Percentiles rank a stretch among this genome's conserved stretches.
phyloP scores from a whole-genome alignment of 805 yeast species.

The Zygosaccharomyces lentus region DNA sequence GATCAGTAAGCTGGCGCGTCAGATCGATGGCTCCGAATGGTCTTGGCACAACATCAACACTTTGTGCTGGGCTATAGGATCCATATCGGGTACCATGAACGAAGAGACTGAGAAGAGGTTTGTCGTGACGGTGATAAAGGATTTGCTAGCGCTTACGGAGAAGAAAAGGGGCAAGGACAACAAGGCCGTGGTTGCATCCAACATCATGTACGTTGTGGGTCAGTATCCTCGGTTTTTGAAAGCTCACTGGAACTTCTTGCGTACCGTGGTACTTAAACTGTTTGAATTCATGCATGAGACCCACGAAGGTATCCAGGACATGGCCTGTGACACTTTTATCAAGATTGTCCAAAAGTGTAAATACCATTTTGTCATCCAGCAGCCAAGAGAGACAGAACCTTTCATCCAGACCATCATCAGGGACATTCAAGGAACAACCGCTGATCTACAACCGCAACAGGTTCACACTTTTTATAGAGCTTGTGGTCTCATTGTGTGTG shows the following conservation, averaged over 20 bases:
- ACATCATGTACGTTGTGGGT: conserved; percentile 98
- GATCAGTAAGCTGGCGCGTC: conserved; percentile 86
- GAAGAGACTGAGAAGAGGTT: conserved; percentile 96
- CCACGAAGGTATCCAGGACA: conserved; percentile 99
- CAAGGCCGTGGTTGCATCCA: conserved; percentile 99
- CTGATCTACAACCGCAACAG: conserved; percentile 93
- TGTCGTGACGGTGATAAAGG: conserved; percentile 88
- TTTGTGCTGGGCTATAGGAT: conserved; percentile 98
- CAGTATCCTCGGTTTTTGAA: conserved; percentile 96
- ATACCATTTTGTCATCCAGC: conserved; percentile 87
- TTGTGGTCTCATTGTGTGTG: conserved; percentile 88
- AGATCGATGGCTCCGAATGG: conserved; percentile 97
- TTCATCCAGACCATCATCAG: conserved; percentile 86
- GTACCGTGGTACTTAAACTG: conserved; percentile 90
- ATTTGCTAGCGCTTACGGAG: conserved; percentile 84
- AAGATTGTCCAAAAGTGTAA: conserved; percentile 94
- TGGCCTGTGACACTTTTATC: conserved; percentile 99
- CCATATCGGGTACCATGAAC: conserved; percentile 97
- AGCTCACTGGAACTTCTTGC: conserved; percentile 97
- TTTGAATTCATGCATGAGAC: conserved; percentile 99
- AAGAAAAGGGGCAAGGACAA: conserved; percentile 96
- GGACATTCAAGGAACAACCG: conserved; percentile 78
- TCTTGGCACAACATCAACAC: conserved; percentile 98
- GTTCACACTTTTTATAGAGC: conserved; percentile 98
- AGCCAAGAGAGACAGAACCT: conserved; percentile 81